These are phyloP conservation scores for Crotalaria pallida DNA, from an alignment of 306 rosid genomes.

Conservation along the genomic window DNA sequence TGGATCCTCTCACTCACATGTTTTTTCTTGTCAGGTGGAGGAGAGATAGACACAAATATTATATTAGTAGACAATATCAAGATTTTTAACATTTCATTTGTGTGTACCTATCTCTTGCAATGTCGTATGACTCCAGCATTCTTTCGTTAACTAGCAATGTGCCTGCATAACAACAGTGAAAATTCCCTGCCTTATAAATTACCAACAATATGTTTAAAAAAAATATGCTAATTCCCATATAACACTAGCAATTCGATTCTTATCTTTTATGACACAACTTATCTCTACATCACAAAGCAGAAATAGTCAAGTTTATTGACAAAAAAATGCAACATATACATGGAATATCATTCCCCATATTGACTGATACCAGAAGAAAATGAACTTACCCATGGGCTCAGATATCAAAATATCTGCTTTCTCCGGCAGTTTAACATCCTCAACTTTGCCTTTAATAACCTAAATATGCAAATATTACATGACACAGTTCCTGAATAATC, in stretches of 20 bases:
- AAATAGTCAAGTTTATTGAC: neutral
- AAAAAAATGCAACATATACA: neutral
- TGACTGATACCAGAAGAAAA: neutral
- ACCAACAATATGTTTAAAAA: neutral
- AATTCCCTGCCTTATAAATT: neutral
- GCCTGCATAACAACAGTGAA: conserved; percentile 34
- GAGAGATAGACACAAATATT: no score
- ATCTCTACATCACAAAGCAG: neutral
- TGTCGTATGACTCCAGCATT: conserved; percentile 86
- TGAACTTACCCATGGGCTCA: conserved; percentile 76
- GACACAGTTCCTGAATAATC: neutral
- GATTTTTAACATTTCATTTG: no score
- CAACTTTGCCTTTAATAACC: conserved; percentile 78
- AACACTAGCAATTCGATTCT: neutral
- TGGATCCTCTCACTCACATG: no score
- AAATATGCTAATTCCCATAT: neutral
- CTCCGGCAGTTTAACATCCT: no score
- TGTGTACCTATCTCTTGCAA: conserved; percentile 83
- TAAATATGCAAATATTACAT: conserved; percentile 18
- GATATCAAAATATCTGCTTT: conserved; percentile 83
- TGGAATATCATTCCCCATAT: conserved; percentile 7
- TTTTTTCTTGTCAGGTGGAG: no score
- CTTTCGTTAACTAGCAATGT: conserved; percentile 78
- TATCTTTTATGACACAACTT: no score
- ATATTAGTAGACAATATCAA: no score